Evolutionary conservation across 23 red algal species (phyloP), one percentile per base, ranked within the genome.

Genomic region (Gracilaria domingensis): DNA sequence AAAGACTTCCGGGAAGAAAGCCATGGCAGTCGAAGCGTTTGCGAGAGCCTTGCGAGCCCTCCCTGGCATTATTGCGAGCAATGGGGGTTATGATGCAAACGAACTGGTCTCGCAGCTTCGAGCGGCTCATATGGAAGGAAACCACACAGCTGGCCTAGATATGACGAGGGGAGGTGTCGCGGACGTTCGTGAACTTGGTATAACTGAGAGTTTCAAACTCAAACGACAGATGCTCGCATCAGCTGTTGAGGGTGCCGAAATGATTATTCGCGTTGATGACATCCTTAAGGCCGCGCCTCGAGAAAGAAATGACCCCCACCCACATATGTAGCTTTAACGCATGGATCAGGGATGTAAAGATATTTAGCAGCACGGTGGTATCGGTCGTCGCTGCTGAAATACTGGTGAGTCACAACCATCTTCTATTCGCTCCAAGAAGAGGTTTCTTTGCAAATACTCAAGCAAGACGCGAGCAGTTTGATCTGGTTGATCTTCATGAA

Each of bases 221-320:
- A 99, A 99, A 61, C 58, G 83, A 25, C 93, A 96, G 48, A 96
- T 99, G 97, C 59, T 99, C 23, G 62, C 81, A 17, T 99, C 97
- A 34, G 97, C 97, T 0, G 81, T 91, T 18, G 97, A 99, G 54
- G 97, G 89, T 4, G 97, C 97, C 1, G 97, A 99, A 85, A 99
- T 99, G 97, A 96, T 99, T 66, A 94, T 99, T 62, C 91, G 97
- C 40, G 94, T 99, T 11, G 97, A 99, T 51, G 94, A 96, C 76
- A 93, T 99, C 26, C 84, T 99, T 79, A 96, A 96, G 79, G 90
- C 97, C 8, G 91, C 97, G 23, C 97, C 97, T 9, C 33, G 97
- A 34, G 83, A 86, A 65, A 80, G 90, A 30, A 94, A 93, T 37
- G 66, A 94, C 75, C 75, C 92, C 45, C 92, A 94, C 73, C 83